Evolutionary conservation across 257 asterid genomes (phyloP).

Genomic region (Solanum commersonii): DNA sequence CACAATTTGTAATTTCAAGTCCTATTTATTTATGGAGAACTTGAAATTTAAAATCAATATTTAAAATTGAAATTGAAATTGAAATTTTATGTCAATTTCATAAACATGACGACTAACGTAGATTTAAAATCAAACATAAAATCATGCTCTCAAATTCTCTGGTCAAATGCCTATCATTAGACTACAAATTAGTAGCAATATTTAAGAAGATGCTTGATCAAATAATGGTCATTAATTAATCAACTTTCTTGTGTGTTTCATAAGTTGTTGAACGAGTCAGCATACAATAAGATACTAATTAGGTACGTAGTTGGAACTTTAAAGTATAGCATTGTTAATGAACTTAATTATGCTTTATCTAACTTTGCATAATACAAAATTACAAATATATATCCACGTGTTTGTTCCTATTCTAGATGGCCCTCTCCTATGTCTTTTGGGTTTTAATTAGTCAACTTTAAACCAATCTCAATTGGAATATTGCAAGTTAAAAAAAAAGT

Average conservation of each 20-base stretch:
- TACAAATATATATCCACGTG: not conserved
- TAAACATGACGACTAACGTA: not conserved
- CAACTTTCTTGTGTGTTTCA: not conserved
- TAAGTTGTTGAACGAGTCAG: not conserved
- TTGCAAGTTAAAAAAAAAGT: not conserved
- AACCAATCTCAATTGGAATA: not conserved
- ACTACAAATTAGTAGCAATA: not conserved
- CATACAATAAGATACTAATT: not conserved
- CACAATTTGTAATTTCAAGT: not conserved
- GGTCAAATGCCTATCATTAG: not conserved
- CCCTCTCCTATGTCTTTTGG: not conserved
- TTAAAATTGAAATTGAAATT: not conserved
- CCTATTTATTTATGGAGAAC: not conserved
- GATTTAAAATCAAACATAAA: not conserved
- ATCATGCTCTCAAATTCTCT: not conserved
- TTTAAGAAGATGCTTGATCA: not conserved
- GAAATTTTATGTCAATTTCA: not conserved
- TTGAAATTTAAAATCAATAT: not conserved
- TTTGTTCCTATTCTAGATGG: not conserved
- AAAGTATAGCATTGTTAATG: not conserved
- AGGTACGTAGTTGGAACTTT: not conserved
- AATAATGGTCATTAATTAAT: not conserved
- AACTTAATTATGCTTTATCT: not conserved
- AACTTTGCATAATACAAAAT: not conserved
- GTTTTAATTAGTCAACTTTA: not conserved